Conservation (phyloP, 352 stramenopile genomes). For the Phytophthora kernoviae region DNA sequence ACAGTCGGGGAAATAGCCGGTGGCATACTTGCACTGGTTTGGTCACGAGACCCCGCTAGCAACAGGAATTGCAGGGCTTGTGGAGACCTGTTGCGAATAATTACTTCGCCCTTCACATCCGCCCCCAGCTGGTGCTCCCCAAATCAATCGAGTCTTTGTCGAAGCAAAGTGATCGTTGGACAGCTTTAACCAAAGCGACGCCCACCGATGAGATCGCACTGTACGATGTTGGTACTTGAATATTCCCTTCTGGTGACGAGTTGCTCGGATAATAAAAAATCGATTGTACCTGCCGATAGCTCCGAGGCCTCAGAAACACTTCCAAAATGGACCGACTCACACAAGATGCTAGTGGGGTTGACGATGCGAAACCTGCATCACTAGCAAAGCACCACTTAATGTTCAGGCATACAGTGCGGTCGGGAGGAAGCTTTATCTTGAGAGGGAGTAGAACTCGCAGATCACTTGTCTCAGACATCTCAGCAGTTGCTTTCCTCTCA, state of each 20-base stretch:
- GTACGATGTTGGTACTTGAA: slow-evolving; percentile 12
- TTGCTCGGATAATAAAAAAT: slow-evolving; percentile 46
- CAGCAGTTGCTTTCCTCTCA: slow-evolving; percentile 10
- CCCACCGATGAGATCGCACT: slow-evolving; percentile 42
- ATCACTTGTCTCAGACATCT: slow-evolving; percentile 5
- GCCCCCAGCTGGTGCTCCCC: slow-evolving; percentile 78
- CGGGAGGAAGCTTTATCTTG: slow-evolving; percentile 41
- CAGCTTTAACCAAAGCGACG: slow-evolving; percentile 70
- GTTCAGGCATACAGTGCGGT: slow-evolving; percentile 43
- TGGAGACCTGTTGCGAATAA: slow-evolving; percentile 72
- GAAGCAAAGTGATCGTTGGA: slow-evolving; percentile 69
- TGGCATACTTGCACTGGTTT: slow-evolving; percentile 19
- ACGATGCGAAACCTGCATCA: slow-evolving; percentile 65
- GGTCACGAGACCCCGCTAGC: slow-evolving; percentile 55
- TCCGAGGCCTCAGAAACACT: slow-evolving; percentile 60
- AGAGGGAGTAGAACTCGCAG: slow-evolving; percentile 37
- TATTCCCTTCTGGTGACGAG: slow-evolving; percentile 16
- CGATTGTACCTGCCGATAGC: slow-evolving; percentile 59
- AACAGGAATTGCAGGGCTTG: slow-evolving; percentile 79
- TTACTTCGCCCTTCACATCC: slow-evolving; percentile 59
- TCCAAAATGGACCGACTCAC: slow-evolving; percentile 71
- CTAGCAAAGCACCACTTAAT: slow-evolving; percentile 73
- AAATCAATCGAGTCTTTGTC: slow-evolving; percentile 76
- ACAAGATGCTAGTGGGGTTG: slow-evolving; percentile 69
- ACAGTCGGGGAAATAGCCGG: slow-evolving; percentile 22